These are phyloP conservation scores for Alloteropsis semialata DNA, from an alignment of 176 grass and related monocot species.

Conservation along the genomic window DNA sequence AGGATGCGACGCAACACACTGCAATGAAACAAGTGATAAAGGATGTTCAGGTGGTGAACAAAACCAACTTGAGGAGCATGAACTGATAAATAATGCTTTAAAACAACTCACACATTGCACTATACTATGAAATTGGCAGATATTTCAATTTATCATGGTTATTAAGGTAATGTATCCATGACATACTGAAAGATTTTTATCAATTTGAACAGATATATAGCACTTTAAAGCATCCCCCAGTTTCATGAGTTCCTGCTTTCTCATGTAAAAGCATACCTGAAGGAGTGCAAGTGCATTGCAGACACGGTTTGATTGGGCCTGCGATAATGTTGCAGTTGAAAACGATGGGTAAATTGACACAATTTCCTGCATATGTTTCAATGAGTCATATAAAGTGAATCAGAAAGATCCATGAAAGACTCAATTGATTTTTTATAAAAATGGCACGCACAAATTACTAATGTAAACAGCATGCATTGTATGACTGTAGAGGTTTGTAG, in stretches of 20 bases:
- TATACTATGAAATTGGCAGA: background rate
- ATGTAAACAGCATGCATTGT: background rate
- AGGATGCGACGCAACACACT: conserved; percentile 88
- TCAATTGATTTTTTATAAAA: background rate
- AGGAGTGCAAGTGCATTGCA: conserved; percentile 97
- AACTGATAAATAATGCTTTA: background rate
- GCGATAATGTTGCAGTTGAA: conserved; percentile 66
- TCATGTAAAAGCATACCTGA: conserved; percentile 52
- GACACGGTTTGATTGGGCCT: conserved; percentile 77
- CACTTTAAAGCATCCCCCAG: background rate
- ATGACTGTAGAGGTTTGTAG: background rate
- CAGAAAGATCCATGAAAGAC: background rate
- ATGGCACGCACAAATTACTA: background rate
- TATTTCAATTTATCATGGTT: background rate
- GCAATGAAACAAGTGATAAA: conserved; percentile 28
- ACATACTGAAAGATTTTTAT: background rate
- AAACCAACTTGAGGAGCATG: background rate
- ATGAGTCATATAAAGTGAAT: conserved; percentile 8
- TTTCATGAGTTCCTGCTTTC: conserved; percentile 15
- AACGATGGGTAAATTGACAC: conserved; percentile 72
- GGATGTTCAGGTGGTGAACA: conserved; percentile 18
- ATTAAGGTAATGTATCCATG: background rate
- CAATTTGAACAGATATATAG: background rate
- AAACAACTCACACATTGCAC: background rate
- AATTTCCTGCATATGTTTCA: conserved; percentile 67